Base-by-base conservation (phyloP, 495 filamentous ascomycete species). In the Annulohypoxylon stygium region DNA sequence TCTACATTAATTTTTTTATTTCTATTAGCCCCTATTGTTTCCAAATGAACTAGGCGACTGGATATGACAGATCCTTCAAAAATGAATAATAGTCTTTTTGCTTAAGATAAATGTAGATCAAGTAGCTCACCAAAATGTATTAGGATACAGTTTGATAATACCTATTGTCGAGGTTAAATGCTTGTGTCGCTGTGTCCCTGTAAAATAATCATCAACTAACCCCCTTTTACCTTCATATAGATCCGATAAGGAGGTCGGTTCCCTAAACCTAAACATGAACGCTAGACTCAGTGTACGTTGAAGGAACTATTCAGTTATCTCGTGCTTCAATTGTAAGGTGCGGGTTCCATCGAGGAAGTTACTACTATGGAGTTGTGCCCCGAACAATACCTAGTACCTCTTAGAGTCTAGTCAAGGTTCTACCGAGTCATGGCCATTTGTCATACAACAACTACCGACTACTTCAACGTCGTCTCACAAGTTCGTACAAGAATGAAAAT, bases 321-420 rank as follows among this genome's bases (percentile, higher is more conserved):
- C 14, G 4, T 25, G n/a, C 11, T 2, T n/a, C 14, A 34, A 26
- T 55, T 55, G 51, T 34, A 55, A 55, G 6, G 26, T n/a, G 12
- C 47, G 33, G 39, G 20, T 18, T 43, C n/a, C 26, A 61, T 2
- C 1, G 12, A 33, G 55, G 65, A 67, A 67, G 54, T 33, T 41
- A 11, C 45, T 34, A 30, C 25, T 18, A 26, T 58, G 30, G 2
- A 33, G 30, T 61, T 18, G 25, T 33, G 2, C 41, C 23, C 45
- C 34, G 53, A 7, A 23, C 30, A 30, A 30, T 48, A 10, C 47
- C 36, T 9, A 50, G 9, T n/a, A 37, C 5, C 20, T 3, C 41
- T 41, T 36, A 43, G 41, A 18, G 20, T 23, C 20, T 23, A 3
- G 30, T 30, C 5, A 4, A 37, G 26, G 25, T 51, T 2, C 20